Evolutionary conservation across 176 grass and related monocot species (phyloP).

Genomic region (Phoenix dactylifera): DNA sequence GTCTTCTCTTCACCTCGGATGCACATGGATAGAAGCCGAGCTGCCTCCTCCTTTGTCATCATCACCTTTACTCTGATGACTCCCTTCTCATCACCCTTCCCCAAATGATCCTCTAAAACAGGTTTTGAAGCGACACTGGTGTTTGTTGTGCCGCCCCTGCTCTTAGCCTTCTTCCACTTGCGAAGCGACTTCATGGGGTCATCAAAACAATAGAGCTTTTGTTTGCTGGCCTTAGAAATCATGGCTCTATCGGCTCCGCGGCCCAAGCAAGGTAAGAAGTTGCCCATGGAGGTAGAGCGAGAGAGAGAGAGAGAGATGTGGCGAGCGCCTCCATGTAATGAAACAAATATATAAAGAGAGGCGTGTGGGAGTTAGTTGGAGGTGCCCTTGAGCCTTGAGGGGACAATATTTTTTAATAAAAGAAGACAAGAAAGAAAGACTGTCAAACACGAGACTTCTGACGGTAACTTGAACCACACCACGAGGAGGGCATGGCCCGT

Average conservation of each 20-base stretch:
- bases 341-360: too few relatives aligned
- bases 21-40: constrained; percentile 9
- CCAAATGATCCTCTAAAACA: neutral
- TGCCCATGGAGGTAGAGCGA: constrained; percentile 2
- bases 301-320: neutral
- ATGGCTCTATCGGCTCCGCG: neutral
- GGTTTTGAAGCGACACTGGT: neutral
- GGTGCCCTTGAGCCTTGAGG: too few relatives aligned
- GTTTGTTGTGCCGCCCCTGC: neutral
- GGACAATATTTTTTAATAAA: too few relatives aligned
- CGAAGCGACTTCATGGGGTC: neutral
- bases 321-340: neutral
- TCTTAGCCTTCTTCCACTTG: neutral
- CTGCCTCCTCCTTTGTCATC: constrained; percentile 16
- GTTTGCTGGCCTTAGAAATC: too few relatives aligned
- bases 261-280: constrained; percentile 2
- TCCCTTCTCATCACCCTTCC: constrained; percentile 1
- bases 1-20: neutral
- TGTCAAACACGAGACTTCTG: too few relatives aligned
- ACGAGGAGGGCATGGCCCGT: too few relatives aligned
- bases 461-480: too few relatives aligned
- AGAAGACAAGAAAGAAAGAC: too few relatives aligned
- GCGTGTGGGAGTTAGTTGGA: too few relatives aligned
- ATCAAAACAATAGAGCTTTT: too few relatives aligned
- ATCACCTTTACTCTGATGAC: constrained; percentile 9